phyloP scores from a whole-genome alignment of 163 green algal species.

The Volvox carteri region DNA sequence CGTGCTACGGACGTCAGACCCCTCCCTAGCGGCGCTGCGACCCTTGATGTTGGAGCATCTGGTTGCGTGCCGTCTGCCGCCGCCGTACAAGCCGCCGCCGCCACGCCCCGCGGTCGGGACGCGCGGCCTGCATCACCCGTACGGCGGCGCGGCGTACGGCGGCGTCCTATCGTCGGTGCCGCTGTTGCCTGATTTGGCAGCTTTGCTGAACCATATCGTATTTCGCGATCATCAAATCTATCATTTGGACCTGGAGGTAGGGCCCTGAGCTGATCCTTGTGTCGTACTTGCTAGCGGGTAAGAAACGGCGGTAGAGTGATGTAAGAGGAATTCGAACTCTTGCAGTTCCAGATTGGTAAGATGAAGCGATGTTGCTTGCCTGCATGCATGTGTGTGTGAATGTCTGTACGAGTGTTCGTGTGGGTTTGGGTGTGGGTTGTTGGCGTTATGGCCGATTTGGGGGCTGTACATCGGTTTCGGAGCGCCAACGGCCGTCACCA shows the following conservation, averaged over 20 bases:
- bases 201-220: slow-evolving; percentile 50
- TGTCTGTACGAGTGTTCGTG: too few relatives aligned
- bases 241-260: slow-evolving; percentile 51
- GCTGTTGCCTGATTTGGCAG: slow-evolving; percentile 53
- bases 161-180: slow-evolving; percentile 7
- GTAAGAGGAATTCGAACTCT: too few relatives aligned
- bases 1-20: slow-evolving; percentile 42
- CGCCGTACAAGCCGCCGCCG: slow-evolving; percentile 43
- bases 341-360: too few relatives aligned
- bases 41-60: slow-evolving; percentile 56
- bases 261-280: too few relatives aligned
- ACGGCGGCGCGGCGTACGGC: background rate
- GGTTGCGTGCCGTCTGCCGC: slow-evolving; percentile 45
- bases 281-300: too few relatives aligned
- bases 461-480: too few relatives aligned
- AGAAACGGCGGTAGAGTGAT: too few relatives aligned
- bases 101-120: background rate
- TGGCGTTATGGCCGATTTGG: too few relatives aligned
- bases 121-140: background rate
- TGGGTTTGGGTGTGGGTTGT: too few relatives aligned
- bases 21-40: slow-evolving; percentile 43
- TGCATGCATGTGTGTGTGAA: too few relatives aligned
- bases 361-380: too few relatives aligned
- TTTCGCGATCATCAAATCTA: slow-evolving; percentile 48
- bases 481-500: too few relatives aligned